Evolutionary conservation across 2,329 filamentous ascomycete genomes (phyloP).

Genomic region (Trichoderma semiorbis): DNA sequence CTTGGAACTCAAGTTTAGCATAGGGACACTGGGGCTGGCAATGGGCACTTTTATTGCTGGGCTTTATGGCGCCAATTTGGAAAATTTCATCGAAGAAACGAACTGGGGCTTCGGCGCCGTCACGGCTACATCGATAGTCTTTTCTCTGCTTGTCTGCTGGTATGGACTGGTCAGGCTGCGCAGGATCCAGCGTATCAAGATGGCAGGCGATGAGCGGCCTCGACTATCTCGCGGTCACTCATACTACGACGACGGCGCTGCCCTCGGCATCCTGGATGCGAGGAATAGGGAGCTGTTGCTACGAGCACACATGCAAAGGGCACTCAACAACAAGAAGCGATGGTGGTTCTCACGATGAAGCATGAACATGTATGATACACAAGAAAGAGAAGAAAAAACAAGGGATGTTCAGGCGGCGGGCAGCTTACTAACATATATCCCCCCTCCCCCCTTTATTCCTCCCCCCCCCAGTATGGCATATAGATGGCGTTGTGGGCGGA

Average conservation of each 20-base stretch:
- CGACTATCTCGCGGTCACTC: conserved; percentile 38
- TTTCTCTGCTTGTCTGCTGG: conserved; percentile 73
- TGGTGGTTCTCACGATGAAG: conserved; percentile 25
- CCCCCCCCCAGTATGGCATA: conserved; percentile 1
- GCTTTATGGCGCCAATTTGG: conserved; percentile 99
- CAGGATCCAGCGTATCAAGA: conserved; percentile 82
- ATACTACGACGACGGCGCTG: conserved; percentile 45
- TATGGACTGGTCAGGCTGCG: conserved; percentile 82
- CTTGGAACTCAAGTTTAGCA: conserved; percentile 91
- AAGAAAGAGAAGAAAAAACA: neutral
- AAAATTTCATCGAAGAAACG: conserved; percentile 97
- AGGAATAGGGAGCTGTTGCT: conserved; percentile 54
- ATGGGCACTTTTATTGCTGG: conserved; percentile 93
- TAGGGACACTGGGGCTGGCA: conserved; percentile 89
- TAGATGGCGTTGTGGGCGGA: conserved; percentile 8
- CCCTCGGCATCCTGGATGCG: conserved; percentile 50
- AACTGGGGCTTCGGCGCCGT: conserved; percentile 80
- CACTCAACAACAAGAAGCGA: conserved; percentile 36
- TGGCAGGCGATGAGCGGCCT: conserved; percentile 56
- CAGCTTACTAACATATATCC: neutral
- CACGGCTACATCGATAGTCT: conserved; percentile 64
- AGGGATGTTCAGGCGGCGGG: neutral
- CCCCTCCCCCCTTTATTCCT: neutral
- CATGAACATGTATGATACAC: neutral
- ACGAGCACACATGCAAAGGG: conserved; percentile 50